Base-by-base conservation (phyloP, 805 yeast species). In the Teunomyces barrocoloradensis region DNA sequence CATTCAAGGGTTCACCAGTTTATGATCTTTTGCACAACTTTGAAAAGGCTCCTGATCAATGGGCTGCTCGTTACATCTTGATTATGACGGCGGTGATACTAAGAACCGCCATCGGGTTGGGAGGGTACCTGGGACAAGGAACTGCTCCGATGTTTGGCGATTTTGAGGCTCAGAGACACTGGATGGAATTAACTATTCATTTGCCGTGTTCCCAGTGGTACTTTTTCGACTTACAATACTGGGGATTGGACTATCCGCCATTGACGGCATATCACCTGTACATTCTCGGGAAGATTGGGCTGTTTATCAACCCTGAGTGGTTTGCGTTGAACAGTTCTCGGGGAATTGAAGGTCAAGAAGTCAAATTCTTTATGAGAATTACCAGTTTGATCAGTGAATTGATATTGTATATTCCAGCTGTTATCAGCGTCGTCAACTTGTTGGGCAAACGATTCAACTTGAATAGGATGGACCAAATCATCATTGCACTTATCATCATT, bases 181-280 rank as follows among this genome's bases (percentile, higher is more conserved):
- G 99, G 99, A 77, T 94, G 80, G 99, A 94, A 63, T 73, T 92
- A 45, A 92, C 98, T 0, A 81, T 75, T 34, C 81, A 83, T 55
- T 64, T 91, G 42, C 94, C 96, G 0, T 65, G 89, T 0, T 65
- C 70, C 0, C 56, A 85, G 52, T 94, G 99, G 99, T 94, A 94
- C 61, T 87, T 78, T 69, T 89, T 82, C 64, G 97, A 94, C 61
- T 73, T 90, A 39, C 82, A 83, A 55, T 90, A 92, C 69, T 94
- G 99, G 98, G 97, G 98, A 0, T 74, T 94, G 30, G 99, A 94
- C 65, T 94, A 94, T 64, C 99, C 99, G 0, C 98, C 98, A 5
- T 71, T 94, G 52, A 92, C 99, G 0, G 99, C 98, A 0, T 91
- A 79, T 63, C 98, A 94, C 61, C 89, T 96, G 42, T 89, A 84